Base-by-base conservation (phyloP, 331 rosid species). In the Arachis monticola region DNA sequence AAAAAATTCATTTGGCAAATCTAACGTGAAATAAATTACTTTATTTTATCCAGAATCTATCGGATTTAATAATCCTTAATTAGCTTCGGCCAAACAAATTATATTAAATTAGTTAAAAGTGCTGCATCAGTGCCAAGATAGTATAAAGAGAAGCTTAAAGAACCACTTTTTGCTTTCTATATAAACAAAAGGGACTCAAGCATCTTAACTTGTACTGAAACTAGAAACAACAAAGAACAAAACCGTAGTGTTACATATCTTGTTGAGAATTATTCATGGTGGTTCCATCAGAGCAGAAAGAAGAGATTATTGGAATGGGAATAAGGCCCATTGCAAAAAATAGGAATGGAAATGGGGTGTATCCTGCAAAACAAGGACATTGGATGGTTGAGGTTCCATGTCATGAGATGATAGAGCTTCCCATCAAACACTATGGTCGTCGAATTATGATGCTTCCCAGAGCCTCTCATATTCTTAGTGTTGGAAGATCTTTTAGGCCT, bases 391-490 rank as follows among this genome's bases (percentile, higher is more conserved):
- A 58, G 50, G 70, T 60, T 8, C 64, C 82, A 7, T 51, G 60
- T 48, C 35, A 67, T 48, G 76, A 77, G 57, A 65, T 31, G 69
- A 70, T 22, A 48, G 81, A 65, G 53, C 52, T 77, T 9, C 8
- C 7, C 35, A 70, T 55, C 32, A 67, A 8, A 32, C 3, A 1
- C 38, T 32, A 32, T 32, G 38, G 38, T 32, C 38, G 38, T 32
- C 3, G 38, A 3, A 32, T 32, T 32, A 32, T 32, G 38, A 32
- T 32, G 38, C 2, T 32, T 32, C 38, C 38, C 38, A 32, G 3
- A 32, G 3, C 38, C 38, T 32, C 38, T 32, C 38, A 32, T 32
- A 3, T 32, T 32, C 38, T 32, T 32, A 2, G 38, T 32, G 38
- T 32, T 32, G 38, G 38, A 32, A 32, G 38, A 32, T 32, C 38